Conservation (phyloP, 2,329 filamentous ascomycete species). For the Botrytis tulipae region DNA sequence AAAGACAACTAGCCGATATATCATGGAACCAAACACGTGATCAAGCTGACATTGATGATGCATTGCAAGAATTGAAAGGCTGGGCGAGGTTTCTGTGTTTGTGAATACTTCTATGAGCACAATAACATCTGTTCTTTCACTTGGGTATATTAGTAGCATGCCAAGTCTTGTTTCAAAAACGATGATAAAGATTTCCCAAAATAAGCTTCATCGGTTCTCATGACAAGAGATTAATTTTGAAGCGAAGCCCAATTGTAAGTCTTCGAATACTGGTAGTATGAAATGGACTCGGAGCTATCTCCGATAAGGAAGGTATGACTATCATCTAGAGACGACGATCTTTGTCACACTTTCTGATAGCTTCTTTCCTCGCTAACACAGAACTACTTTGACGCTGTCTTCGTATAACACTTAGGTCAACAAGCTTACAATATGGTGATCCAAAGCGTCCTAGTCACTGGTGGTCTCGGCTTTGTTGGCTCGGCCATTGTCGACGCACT, state of each 20-base stretch:
- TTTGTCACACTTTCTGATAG: not conserved
- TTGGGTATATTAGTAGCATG: not conserved
- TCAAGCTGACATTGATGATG: not conserved
- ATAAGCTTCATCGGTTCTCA: not conserved
- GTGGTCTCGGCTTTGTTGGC: constrained; percentile 12
- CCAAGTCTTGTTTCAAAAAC: not conserved
- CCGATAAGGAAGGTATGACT: not conserved
- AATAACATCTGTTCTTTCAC: not conserved
- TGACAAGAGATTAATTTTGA: not conserved
- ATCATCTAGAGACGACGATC: not conserved
- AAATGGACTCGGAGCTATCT: not conserved
- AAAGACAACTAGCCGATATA: not conserved
- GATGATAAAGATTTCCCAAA: no score
- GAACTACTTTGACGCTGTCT: not conserved
- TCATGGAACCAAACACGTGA: not conserved
- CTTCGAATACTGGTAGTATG: not conserved
- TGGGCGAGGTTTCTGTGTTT: not conserved
- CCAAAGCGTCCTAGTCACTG: constrained; percentile 3
- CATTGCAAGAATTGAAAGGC: not conserved
- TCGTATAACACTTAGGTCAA: not conserved
- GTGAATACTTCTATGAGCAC: not conserved
- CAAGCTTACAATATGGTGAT: not conserved
- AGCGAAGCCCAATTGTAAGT: not conserved
- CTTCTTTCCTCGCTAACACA: not conserved
- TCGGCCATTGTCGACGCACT: constrained; percentile 10